Conservation (phyloP, 2,329 filamentous ascomycete species). For the Incumbomyces lentus region DNA sequence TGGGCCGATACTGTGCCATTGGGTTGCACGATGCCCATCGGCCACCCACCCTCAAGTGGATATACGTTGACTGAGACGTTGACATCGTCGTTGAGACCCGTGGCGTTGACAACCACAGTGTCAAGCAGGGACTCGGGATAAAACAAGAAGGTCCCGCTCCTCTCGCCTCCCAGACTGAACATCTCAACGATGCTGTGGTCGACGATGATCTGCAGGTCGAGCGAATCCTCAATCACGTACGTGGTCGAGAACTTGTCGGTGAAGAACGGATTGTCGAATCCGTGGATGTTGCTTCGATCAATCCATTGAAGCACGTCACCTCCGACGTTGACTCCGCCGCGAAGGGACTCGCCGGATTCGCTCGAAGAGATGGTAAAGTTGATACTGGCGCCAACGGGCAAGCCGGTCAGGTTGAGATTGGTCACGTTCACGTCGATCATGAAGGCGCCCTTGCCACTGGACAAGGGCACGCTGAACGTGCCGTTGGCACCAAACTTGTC, state of each 20-base stretch:
- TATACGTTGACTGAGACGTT: not conserved
- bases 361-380: constrained; percentile 47
- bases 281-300: constrained; percentile 38
- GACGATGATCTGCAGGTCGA: constrained; percentile 40
- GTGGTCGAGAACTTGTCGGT: constrained; percentile 42
- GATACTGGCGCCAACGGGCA: constrained; percentile 26
- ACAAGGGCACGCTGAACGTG: constrained; percentile 38
- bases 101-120: not conserved
- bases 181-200: constrained; percentile 47
- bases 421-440: constrained; percentile 37
- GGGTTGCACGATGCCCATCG: not conserved
- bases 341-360: constrained; percentile 38
- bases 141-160: constrained; percentile 41
- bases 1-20: not conserved
- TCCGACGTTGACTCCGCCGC: constrained; percentile 40
- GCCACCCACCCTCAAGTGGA: not conserved
- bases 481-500: constrained; percentile 37
- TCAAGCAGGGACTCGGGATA: constrained; percentile 30
- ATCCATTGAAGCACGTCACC: constrained; percentile 43
- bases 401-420: constrained; percentile 43
- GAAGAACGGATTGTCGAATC: constrained; percentile 46
- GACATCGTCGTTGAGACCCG: not conserved
- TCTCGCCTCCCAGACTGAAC: constrained; percentile 43
- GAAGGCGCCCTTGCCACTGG: constrained; percentile 3
- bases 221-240: constrained; percentile 25